Conservation (phyloP, 768 basidiomycete species). For the Phylloporus arenicola region DNA sequence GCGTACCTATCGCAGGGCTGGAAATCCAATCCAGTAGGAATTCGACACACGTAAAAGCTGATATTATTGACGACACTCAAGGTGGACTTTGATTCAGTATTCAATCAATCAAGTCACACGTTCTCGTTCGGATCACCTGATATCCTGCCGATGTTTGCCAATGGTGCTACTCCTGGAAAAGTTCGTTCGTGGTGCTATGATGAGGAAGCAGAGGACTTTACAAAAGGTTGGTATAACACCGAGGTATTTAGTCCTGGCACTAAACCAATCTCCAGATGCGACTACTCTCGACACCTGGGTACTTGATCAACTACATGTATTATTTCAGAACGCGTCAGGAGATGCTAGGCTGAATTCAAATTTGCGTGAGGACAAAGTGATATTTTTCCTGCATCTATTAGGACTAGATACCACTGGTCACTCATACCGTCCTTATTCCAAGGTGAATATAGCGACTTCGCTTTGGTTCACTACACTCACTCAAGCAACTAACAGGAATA, state of each 20-base stretch:
- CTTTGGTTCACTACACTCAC: neutral
- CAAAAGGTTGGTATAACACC: slow-evolving; percentile 49
- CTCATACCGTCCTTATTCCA: slow-evolving; percentile 77
- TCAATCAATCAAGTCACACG: slow-evolving; percentile 73
- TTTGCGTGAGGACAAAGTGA: slow-evolving; percentile 52
- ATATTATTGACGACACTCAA: slow-evolving; percentile 14
- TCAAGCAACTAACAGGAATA: slow-evolving; percentile 55
- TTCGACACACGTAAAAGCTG: too few relatives aligned
- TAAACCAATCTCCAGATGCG: slow-evolving; percentile 46
- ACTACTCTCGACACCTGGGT: slow-evolving; percentile 77
- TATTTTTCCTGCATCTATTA: slow-evolving; percentile 81
- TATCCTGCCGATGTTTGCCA: slow-evolving; percentile 81
- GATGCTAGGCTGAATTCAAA: slow-evolving; percentile 45
- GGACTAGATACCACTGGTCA: slow-evolving; percentile 87
- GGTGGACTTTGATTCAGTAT: slow-evolving; percentile 82
- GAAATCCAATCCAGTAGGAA: slow-evolving; percentile 73
- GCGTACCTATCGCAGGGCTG: slow-evolving; percentile 50
- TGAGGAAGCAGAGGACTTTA: slow-evolving; percentile 79
- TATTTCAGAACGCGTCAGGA: slow-evolving; percentile 61
- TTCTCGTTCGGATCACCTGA: slow-evolving; percentile 87
- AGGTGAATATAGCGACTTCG: slow-evolving; percentile 35
- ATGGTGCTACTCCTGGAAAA: slow-evolving; percentile 64
- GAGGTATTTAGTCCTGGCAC: neutral
- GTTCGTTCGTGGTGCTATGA: slow-evolving; percentile 75
- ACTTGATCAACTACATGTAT: slow-evolving; percentile 53